Evolutionary conservation across 768 basidiomycete genomes (phyloP), one percentile per base, ranked within the genome.

Genomic region (Suillus occidentalis): DNA sequence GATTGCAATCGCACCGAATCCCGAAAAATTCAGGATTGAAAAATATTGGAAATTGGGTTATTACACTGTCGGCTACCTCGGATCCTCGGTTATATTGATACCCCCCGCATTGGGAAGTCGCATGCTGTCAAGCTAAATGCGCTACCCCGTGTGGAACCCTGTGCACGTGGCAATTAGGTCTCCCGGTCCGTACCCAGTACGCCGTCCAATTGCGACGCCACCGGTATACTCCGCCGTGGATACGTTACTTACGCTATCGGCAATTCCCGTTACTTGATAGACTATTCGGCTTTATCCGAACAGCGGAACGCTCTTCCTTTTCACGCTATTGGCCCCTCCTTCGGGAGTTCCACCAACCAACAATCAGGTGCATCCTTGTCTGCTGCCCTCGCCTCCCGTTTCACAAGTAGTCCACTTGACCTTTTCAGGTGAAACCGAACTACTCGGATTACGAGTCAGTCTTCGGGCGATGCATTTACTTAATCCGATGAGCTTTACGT

Each of bases 1-100:
- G 58, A 28, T 61, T 57, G 45, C 60, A 61, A 61, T 70, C 72
- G 72, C 70, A 64, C 75, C 76, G 76, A 67, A 68, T 65, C 68
- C 63, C 75, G 69, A 69, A 69, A 65, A 69, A 72, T 70, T 65
- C 65, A 43, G 66, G 65, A 63, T 50, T 72, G 59, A 55, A 61
- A 61, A 61, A 66, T 69, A 65, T 74, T 75, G 66, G 56, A 76
- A 76, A 72, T 73, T 67, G 66, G 56, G 72, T 62, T 74, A 77
- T 77, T 69, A 76, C 67, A 69, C 73, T 64, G 22, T 72, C 72
- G 62, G 67, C 63, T 70, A 72, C 75, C 75, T 75, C 75, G 75
- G 75, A 64, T 31, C 75, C 75, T 77, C 75, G 75, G 75, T 49
- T 52, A 43, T 60, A 6, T 10, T 31, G 4, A 0, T 1, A n/a